Evolutionary conservation across 768 basidiomycete genomes (phyloP), one percentile per base, ranked within the genome.

Genomic region (Gloeostereum incarnatum): DNA sequence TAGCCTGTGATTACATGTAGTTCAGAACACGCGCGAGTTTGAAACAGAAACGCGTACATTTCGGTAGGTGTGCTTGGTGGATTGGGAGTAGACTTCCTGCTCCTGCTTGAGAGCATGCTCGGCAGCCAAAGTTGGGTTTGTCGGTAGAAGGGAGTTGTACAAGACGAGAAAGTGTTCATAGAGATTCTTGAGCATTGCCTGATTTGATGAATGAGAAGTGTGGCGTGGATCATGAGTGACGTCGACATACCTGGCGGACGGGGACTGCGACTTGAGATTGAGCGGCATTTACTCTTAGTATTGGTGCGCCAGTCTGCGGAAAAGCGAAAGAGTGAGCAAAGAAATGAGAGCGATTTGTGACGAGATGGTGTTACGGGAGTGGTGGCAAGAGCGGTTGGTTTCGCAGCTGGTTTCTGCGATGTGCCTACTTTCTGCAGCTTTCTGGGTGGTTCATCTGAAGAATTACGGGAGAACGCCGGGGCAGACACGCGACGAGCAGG

Each of bases 101-200:
- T 94, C 91, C 50, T 94, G 89, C 35, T 63, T 71, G 7, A 90
- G 68, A 3, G 91, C 78, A 59, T 94, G 84, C 38, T 88, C 78
- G 0, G 78, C 61, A 0, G 88, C 83, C 14, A 92, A 55, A 17
- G 66, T 60, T 0, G 83, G 78, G 42, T 79, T 66, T 10, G 57
- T 41, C 2, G 72, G 57, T 2, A 73, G 57, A 32, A 90, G 60
- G 6, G 58, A 41, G 6, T 72, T 60, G 60, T 92, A 92, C 2
- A 92, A 61, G 17, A 76, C 62, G 21, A 63, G 45, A 50, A 87
- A 92, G 49, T 85, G 81, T 18, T 83, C 75, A 48, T 79, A 81
- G 8, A 92, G 60, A 0, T 62, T 69, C 55, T 81, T 82, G 43
- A 92, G 62, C 82, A 89, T 75, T 1, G 77, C 68, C 79, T 87